phyloP scores from a whole-genome alignment of 306 rosid genomes.

The Vachellia collinsii region DNA sequence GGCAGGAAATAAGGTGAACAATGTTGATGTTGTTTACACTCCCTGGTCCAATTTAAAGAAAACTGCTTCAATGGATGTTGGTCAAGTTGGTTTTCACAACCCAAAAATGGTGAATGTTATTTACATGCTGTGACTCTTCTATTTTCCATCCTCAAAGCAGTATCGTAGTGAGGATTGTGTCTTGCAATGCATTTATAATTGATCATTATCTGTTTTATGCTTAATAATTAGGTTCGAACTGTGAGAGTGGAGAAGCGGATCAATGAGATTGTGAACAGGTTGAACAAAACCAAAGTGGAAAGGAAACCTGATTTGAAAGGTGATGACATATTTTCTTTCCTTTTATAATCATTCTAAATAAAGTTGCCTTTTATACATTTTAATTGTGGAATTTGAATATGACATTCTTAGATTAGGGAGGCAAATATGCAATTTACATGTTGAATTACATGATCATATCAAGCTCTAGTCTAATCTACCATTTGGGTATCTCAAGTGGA shows the following conservation, averaged over 20 bases:
- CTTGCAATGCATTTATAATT: conserved; percentile 21
- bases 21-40: conserved; percentile 74
- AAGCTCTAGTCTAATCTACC: background rate
- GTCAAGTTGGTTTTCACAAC: conserved; percentile 80
- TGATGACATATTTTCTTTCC: conserved; percentile 21
- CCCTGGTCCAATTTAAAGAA: conserved; percentile 84
- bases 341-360: background rate
- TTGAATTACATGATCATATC: background rate
- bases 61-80: conserved; percentile 80
- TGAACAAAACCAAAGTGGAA: conserved; percentile 80
- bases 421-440: background rate
- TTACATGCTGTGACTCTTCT: background rate
- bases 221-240: conserved; percentile 62
- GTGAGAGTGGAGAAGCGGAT: conserved; percentile 79
- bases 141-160: background rate
- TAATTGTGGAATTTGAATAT: background rate
- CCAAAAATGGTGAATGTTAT: conserved; percentile 58
- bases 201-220: conserved; percentile 27
- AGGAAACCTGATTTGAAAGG: conserved; percentile 79
- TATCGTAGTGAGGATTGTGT: background rate
- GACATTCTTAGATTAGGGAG: background rate
- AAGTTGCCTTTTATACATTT: background rate
- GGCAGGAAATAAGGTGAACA: conserved; percentile 78
- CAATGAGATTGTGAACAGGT: conserved; percentile 70
- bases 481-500: background rate